Evolutionary conservation across 805 yeast genomes (phyloP), one percentile per base, ranked within the genome.

Genomic region (Ogataea methylovora): DNA sequence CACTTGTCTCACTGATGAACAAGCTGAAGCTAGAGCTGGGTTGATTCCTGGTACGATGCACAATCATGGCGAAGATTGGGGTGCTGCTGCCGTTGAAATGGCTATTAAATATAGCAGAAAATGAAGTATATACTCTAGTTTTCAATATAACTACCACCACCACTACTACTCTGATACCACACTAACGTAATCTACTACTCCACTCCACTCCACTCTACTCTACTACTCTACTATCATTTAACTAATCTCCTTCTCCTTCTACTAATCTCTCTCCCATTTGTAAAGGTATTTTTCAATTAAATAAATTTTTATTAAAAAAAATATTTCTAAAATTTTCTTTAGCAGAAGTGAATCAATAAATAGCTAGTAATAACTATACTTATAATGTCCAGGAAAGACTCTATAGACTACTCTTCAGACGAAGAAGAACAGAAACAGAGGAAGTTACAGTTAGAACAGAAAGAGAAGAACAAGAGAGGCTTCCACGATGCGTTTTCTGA

Each of bases 1-100:
- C 51, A 92, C 97, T 15, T 88, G 96, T 60, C 60, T 88, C 48
- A 88, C 95, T 20, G 95, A 87, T 46, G 88, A 83, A 51, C 98
- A 92, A 65, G 98, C 97, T 11, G 73, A 80, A 46, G 78, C 79
- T 15, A 79, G 98, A 61, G 95, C 97, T 10, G 98, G 97, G 18
- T 64, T 90, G 41, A 58, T 68, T 26, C 61, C 61, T 21, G 86
- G 82, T 38, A 77, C 77, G 46, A 73, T 79, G 78, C 97, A 92
- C 60, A 90, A 90, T 66, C 98, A 92, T 53, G 98, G 98, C 44
- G 85, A 74, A 52, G 98, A 92, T 59, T 90, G 98, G 98, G 98
- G 95, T 46, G 88, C 94, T 24, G 96, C 97, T 35, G 98, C 98
- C 12, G 95, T 92, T 19, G 98, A 90, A 65, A 90, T 92, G 97